Percentiles rank a stretch among this genome's conserved stretches.
Conservation (phyloP, 441 rosid genomes). For the Gossypium schwendimanii region DNA sequence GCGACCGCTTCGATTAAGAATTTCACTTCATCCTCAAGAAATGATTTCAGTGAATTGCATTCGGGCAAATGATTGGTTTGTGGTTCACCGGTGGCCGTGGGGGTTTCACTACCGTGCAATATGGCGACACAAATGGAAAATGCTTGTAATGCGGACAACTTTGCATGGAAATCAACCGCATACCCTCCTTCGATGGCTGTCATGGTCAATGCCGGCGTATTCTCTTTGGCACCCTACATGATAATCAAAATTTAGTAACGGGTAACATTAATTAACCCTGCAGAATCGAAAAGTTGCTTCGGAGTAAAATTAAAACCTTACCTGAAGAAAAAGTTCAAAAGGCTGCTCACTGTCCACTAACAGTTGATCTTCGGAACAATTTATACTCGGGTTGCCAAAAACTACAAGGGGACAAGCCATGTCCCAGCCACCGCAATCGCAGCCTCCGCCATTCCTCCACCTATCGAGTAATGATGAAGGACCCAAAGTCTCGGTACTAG, state of each 20-base stretch:
- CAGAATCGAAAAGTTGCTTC: background rate
- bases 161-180: slow-evolving; percentile 83
- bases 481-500: slow-evolving; percentile 39
- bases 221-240: slow-evolving; percentile 62
- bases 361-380: slow-evolving; percentile 41
- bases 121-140: slow-evolving; percentile 79
- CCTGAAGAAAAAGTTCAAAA: slow-evolving; percentile 68
- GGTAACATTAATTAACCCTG: background rate
- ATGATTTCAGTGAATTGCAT: slow-evolving; percentile 53
- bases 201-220: slow-evolving; percentile 55
- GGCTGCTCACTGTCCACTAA: slow-evolving; percentile 48
- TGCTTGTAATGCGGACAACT: slow-evolving; percentile 76
- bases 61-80: slow-evolving; percentile 29
- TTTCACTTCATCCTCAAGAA: slow-evolving; percentile 67
- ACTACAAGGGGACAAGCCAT: slow-evolving; percentile 85
- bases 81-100: slow-evolving; percentile 25
- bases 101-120: slow-evolving; percentile 47
- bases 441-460: slow-evolving; percentile 90
- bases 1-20: slow-evolving; percentile 51
- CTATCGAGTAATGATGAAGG: slow-evolving; percentile 82
- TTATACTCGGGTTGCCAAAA: slow-evolving; percentile 46
- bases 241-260: background rate
- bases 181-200: slow-evolving; percentile 53
- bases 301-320: slow-evolving; percentile 23
- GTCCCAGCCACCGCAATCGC: slow-evolving; percentile 99